Conservation (phyloP, 805 yeast species). For the Wickerhamiella occidentalis region DNA sequence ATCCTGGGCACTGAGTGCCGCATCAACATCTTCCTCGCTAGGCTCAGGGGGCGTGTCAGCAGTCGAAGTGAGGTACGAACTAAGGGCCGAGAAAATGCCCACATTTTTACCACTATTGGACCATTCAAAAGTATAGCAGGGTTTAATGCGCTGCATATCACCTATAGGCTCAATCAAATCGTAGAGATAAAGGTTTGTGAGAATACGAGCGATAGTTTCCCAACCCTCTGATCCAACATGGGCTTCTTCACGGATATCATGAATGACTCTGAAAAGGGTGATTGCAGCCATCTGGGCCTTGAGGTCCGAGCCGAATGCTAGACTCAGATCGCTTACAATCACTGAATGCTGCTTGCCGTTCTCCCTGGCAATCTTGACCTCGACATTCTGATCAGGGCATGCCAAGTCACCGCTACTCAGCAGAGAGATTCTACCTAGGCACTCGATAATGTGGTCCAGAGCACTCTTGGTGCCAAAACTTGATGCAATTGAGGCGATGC, state of each 20-base stretch:
- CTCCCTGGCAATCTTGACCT: slow-evolving; percentile 31
- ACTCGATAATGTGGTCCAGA: slow-evolving; percentile 54
- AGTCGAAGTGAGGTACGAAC: slow-evolving; percentile 80
- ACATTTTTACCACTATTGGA: slow-evolving; percentile 54
- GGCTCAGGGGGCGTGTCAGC: slow-evolving; percentile 86
- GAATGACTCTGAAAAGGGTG: slow-evolving; percentile 44
- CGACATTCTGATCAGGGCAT: slow-evolving; percentile 23
- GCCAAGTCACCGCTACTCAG: slow-evolving; percentile 36
- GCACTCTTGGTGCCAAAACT: slow-evolving; percentile 44
- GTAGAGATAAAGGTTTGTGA: slow-evolving; percentile 57
- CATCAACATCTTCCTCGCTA: slow-evolving; percentile 80
- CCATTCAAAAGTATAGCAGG: slow-evolving; percentile 50
- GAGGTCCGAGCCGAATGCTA: slow-evolving; percentile 77
- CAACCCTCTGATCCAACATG: slow-evolving; percentile 41
- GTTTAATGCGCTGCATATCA: slow-evolving; percentile 51
- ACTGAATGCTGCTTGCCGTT: slow-evolving; percentile 42
- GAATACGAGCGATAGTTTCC: slow-evolving; percentile 45
- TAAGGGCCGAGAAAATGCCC: slow-evolving; percentile 80
- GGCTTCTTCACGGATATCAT: slow-evolving; percentile 53
- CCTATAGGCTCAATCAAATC: slow-evolving; percentile 42
- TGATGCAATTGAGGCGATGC: slow-evolving; percentile 65
- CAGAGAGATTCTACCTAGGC: slow-evolving; percentile 57
- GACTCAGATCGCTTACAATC: slow-evolving; percentile 69
- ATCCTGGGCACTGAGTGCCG: slow-evolving; percentile 69
- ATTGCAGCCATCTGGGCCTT: slow-evolving; percentile 85